A percentile compares a stretch with the other conserved stretches of the same genome.
Evolutionary conservation across 768 basidiomycete genomes (phyloP).

Genomic region (Macrolepiota dolichaula): DNA sequence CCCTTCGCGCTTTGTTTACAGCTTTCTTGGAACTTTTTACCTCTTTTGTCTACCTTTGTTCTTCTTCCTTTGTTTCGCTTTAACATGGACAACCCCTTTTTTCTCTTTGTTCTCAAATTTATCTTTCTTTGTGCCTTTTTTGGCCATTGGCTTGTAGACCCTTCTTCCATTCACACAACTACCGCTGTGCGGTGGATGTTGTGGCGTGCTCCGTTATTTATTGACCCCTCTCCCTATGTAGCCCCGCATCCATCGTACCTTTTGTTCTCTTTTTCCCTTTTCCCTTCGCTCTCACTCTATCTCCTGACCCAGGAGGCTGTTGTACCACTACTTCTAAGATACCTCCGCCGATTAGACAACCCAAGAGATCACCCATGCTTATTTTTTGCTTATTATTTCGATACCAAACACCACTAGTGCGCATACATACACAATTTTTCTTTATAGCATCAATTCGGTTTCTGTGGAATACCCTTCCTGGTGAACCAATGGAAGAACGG

Average conservation of each 20-base stretch:
- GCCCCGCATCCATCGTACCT: slow-evolving; percentile 4
- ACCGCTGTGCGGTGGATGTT: slow-evolving; percentile 10
- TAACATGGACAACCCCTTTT: background rate
- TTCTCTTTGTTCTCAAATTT: background rate
- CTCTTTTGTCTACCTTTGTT: slow-evolving; percentile 3
- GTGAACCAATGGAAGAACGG: slow-evolving; percentile 4
- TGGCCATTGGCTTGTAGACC: slow-evolving; percentile 5
- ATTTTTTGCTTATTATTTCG: slow-evolving; percentile 4
- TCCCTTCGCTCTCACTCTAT: too few relatives aligned
- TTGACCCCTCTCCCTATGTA: background rate
- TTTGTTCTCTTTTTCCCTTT: background rate
- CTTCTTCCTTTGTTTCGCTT: background rate
- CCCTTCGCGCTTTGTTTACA: background rate
- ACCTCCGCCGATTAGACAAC: slow-evolving; percentile 11
- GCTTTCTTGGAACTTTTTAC: slow-evolving; percentile 6
- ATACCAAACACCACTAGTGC: slow-evolving; percentile 8
- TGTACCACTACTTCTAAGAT: slow-evolving; percentile 9
- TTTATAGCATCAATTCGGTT: slow-evolving; percentile 3
- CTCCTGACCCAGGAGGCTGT: slow-evolving; percentile 8
- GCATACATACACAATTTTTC: slow-evolving; percentile 7
- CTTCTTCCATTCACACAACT: background rate
- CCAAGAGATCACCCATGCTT: slow-evolving; percentile 4
- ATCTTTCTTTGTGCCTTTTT: slow-evolving; percentile 2
- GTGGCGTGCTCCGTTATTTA: slow-evolving; percentile 3
- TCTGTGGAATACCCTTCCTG: background rate